Evolutionary conservation across 768 basidiomycete species (phyloP), one percentile per base, ranked within the genome.

Genomic region (Lepiota brunneoincarnata): DNA sequence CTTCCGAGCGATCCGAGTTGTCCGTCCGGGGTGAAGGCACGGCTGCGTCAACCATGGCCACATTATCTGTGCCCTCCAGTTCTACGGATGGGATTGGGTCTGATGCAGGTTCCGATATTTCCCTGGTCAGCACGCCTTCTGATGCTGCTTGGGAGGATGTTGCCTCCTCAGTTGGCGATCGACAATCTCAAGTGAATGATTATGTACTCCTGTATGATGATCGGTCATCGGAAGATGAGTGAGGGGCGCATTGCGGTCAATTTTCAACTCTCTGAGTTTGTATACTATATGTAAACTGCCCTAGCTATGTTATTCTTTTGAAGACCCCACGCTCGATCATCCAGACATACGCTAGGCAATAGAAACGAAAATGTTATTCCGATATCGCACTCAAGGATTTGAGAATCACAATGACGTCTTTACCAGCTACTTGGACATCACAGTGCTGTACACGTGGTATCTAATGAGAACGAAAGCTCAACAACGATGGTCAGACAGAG

Each of bases 201-300:
- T 91, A 87, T 62, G 86, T 89, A 12, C 74, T 91, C 52, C 66
- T 90, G 54, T 90, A 87, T 58, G 89, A 89, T 62, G 83, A 82
- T 56, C 46, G 46, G 39, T 54, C 53, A 15, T 54, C 53, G 12
- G 53, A 47, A 18, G 53, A 40, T n/a, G 53, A 48, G 38, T 54
- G 18, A 48, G 37, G 6, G 20, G 12, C 6, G 24, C 31, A 18
- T 3, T 20, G 14, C n/a, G 36, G 7, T 43, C 34, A 28, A 20
- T 12, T 9, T 31, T 35, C 23, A 17, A 34, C 18, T 34, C 12
- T 20, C 41, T 34, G 38, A 23, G 44, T 24, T 39, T 46, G 52
- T 54, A 54, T 37, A 31, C 2, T 47, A 54, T 40, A 15, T 46
- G 15, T 52, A 18, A 37, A 4, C 24, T 20, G 24, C 26, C 12